A percentile compares a stretch with the other conserved stretches of the same genome.
Conservation (phyloP, 331 rosid genomes). For the Saraca asoca region DNA sequence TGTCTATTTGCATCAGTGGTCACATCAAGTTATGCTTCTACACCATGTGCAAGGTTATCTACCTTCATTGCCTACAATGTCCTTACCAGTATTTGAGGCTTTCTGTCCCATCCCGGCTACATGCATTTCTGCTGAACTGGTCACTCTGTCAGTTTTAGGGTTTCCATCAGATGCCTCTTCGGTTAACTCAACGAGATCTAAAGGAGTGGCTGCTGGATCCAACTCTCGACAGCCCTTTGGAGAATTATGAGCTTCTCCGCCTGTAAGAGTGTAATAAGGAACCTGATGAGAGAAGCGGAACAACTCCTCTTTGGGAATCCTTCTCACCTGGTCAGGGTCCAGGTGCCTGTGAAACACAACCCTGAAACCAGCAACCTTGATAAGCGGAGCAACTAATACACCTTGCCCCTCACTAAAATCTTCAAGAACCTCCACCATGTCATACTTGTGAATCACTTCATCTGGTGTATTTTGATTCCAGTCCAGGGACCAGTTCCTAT, state of each 20-base stretch:
- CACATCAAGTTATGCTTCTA: conserved; percentile 40
- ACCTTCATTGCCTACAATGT: conserved; percentile 25
- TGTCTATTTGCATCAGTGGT: conserved; percentile 42
- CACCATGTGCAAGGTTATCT: conserved; percentile 16
- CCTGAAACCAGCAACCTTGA: conserved; percentile 61
- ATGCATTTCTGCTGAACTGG: conserved; percentile 35
- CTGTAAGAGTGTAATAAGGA: conserved; percentile 68
- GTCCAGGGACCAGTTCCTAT: conserved; percentile 63
- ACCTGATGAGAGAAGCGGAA: conserved; percentile 79
- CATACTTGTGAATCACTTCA: conserved; percentile 71
- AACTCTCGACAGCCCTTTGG: conserved; percentile 69
- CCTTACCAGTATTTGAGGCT: conserved; percentile 33
- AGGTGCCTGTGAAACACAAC: conserved; percentile 63
- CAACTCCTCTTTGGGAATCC: conserved; percentile 66
- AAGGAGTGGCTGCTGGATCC: conserved; percentile 84
- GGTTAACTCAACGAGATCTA: conserved; percentile 60
- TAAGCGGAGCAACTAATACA: conserved; percentile 53
- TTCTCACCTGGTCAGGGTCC: conserved; percentile 46
- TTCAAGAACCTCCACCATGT: conserved; percentile 76
- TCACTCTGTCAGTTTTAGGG: conserved; percentile 23
- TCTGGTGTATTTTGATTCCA: conserved; percentile 66
- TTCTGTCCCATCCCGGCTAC: conserved; percentile 31
- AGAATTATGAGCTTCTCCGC: conserved; percentile 66
- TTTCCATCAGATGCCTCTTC: conserved; percentile 29
- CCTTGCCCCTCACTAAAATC: conserved; percentile 60